A percentile compares a stretch with the other conserved stretches of the same genome.
Evolutionary conservation across 495 filamentous ascomycete genomes (phyloP).

Genomic region (Lophium mytilinum): DNA sequence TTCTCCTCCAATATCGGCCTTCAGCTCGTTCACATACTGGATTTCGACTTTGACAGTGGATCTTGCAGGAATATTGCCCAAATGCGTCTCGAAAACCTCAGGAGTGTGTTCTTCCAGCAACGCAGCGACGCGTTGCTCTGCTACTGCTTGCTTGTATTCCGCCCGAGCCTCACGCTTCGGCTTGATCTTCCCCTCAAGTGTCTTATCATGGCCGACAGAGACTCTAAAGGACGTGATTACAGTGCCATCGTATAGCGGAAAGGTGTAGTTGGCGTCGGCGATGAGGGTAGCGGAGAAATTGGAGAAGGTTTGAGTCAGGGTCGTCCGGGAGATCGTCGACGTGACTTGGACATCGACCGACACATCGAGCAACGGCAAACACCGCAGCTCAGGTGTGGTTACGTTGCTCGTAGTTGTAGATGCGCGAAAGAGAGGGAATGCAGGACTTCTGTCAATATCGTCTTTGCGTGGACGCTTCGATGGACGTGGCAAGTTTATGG

Average conservation of each 20-base stretch:
- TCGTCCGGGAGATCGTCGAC: not conserved
- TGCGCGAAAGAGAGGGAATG: no score
- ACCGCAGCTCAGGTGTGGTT: not conserved
- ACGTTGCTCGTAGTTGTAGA: no score
- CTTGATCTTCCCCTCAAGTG: not conserved
- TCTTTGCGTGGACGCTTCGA: no score
- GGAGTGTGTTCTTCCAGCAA: conserved; percentile 26
- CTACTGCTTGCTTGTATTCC: conserved; percentile 16
- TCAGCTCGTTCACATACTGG: conserved; percentile 20
- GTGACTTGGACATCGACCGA: not conserved
- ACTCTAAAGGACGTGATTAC: not conserved
- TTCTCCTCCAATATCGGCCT: conserved; percentile 13
- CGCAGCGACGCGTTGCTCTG: conserved; percentile 9
- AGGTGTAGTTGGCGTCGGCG: not conserved
- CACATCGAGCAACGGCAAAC: not conserved
- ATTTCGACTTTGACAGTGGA: conserved; percentile 20
- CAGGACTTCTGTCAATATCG: no score
- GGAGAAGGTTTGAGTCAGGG: not conserved
- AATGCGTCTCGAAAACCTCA: conserved; percentile 25
- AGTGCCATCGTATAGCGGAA: conserved; percentile 6
- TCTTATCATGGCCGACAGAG: not conserved
- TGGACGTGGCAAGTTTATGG: no score
- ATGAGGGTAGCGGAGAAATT: not conserved
- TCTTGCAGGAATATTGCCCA: conserved; percentile 28
- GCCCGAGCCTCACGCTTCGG: conserved; percentile 1